A percentile compares a stretch with the other conserved stretches of the same genome.
These are phyloP conservation scores for Firmiana major DNA, from an alignment of 345 rosid genomes.

Conservation along the genomic window DNA sequence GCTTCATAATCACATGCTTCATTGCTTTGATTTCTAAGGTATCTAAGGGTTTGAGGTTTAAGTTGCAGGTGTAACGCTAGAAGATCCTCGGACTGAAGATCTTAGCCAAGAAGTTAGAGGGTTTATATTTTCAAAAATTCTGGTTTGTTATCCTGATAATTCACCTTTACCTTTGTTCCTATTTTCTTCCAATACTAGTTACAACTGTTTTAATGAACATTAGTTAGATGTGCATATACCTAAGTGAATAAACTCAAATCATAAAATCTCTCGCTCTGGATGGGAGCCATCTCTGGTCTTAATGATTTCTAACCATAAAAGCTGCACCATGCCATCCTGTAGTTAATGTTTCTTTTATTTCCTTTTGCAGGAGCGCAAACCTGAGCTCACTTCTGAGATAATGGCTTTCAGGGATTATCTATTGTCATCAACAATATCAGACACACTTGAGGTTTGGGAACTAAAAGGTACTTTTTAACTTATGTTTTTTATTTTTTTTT, in stretches of 20 bases:
- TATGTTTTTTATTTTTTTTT: not conserved
- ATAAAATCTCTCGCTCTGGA: not conserved
- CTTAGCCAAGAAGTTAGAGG: constrained; percentile 99
- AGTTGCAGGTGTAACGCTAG: constrained; percentile 84
- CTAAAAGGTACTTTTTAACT: constrained; percentile 59
- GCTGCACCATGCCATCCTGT: not conserved
- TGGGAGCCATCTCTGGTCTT: not conserved
- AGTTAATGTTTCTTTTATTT: constrained; percentile 5
- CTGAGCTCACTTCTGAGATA: constrained; percentile 82
- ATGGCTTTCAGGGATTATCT: constrained; percentile 93
- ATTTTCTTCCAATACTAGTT: constrained; percentile 4
- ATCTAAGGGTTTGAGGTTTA: constrained; percentile 25
- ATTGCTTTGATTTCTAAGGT: not conserved
- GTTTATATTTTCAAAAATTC: constrained; percentile 90
- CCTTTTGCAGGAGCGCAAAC: constrained; percentile 73
- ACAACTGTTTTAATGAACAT: not conserved
- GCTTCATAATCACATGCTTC: not conserved
- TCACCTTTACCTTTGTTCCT: not conserved
- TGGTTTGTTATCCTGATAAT: constrained; percentile 50
- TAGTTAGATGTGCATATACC: not conserved
- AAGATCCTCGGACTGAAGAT: constrained; percentile 98
- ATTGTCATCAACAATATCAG: constrained; percentile 84
- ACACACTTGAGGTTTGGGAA: constrained; percentile 98
- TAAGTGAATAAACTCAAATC: not conserved
- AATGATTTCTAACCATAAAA: constrained; percentile 13